phyloP scores from a whole-genome alignment of 2,329 filamentous ascomycete genomes.

The Aureobasidium musti region DNA sequence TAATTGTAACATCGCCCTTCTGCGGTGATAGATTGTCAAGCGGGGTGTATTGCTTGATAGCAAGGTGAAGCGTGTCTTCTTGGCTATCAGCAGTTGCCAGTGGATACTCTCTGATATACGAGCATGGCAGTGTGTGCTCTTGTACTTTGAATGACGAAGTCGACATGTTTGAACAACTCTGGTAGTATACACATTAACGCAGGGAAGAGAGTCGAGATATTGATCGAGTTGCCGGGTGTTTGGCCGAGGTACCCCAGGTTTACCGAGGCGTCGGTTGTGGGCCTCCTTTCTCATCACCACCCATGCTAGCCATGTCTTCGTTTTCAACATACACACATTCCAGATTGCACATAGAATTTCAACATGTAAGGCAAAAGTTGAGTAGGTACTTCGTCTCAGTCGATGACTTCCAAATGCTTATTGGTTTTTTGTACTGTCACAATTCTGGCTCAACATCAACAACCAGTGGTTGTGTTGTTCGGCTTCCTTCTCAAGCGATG shows the following conservation, averaged over 20 bases:
- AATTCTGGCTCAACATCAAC: no score
- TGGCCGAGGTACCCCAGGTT: conserved; percentile 18
- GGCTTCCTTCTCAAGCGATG: no score
- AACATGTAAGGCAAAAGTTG: no score
- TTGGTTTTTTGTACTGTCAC: no score
- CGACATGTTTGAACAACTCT: conserved; percentile 39
- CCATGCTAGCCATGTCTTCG: not conserved
- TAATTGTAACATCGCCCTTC: conserved; percentile 78
- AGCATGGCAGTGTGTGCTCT: conserved; percentile 71
- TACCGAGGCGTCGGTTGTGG: conserved; percentile 19
- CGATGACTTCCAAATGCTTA: no score
- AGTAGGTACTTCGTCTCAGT: no score
- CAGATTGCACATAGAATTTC: no score
- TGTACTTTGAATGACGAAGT: conserved; percentile 61
- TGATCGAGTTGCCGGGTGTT: conserved; percentile 3
- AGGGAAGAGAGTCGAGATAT: not conserved
- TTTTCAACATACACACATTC: not conserved
- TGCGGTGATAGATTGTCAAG: conserved; percentile 66
- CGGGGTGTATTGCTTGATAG: conserved; percentile 87
- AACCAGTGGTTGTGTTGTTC: no score
- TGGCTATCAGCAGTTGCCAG: conserved; percentile 70
- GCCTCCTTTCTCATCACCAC: not conserved
- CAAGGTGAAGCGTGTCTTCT: conserved; percentile 71
- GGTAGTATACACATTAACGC: not conserved
- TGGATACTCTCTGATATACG: conserved; percentile 81